Evolutionary conservation across 306 rosid genomes (phyloP).

Genomic region (Lotus japonicus): DNA sequence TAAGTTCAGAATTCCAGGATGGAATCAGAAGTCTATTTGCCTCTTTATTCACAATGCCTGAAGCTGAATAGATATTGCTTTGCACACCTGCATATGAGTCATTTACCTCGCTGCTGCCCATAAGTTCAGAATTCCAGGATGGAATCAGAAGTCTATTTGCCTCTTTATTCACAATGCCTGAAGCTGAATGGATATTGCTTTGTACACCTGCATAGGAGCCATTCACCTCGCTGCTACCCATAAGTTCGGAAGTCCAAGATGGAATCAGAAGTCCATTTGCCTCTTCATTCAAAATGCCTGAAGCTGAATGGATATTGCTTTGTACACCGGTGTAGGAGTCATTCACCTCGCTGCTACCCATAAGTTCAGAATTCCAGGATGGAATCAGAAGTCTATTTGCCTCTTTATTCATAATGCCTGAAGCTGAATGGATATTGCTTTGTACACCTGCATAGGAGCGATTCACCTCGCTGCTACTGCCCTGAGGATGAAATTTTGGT

Average conservation of each 20-base stretch:
- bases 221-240: too few relatives aligned
- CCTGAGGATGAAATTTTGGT: conserved; percentile 28
- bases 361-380: conserved; percentile 29
- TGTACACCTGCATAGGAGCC: too few relatives aligned
- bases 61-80: too few relatives aligned
- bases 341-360: neutral
- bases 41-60: too few relatives aligned
- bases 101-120: too few relatives aligned
- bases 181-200: too few relatives aligned
- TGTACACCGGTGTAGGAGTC: conserved; percentile 18
- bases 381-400: conserved; percentile 23
- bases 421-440: conserved; percentile 16
- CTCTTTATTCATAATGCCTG: conserved; percentile 8
- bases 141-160: too few relatives aligned
- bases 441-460: conserved; percentile 17
- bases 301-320: conserved; percentile 15
- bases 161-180: too few relatives aligned
- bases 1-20: too few relatives aligned
- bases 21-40: too few relatives aligned
- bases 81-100: too few relatives aligned
- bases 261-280: conserved; percentile 23
- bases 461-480: conserved; percentile 3
- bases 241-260: conserved; percentile 29
- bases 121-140: too few relatives aligned
- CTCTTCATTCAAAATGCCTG: conserved; percentile 6